Conservation (phyloP, 805 yeast species). For the Yarrowia sp. region DNA sequence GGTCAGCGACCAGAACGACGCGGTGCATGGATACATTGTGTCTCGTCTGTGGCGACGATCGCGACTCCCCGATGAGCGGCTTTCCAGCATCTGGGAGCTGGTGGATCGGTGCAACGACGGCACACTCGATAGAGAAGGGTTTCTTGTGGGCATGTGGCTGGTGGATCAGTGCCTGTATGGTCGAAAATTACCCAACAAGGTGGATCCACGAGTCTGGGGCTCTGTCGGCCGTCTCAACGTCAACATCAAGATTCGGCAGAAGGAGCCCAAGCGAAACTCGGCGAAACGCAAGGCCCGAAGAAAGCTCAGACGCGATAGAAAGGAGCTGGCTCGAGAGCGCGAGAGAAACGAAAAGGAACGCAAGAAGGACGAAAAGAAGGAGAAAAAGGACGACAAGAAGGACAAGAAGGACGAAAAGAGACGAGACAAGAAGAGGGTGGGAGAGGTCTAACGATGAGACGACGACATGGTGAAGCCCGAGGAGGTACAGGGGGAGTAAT, state of each 20-base stretch:
- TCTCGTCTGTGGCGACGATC: slow-evolving; percentile 80
- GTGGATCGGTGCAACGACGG: slow-evolving; percentile 62
- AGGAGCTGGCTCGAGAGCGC: not conserved
- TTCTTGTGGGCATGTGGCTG: slow-evolving; percentile 96
- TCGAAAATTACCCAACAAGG: slow-evolving; percentile 71
- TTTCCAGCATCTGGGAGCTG: slow-evolving; percentile 65
- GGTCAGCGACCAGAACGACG: slow-evolving; percentile 39
- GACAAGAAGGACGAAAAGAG: slow-evolving; percentile 11
- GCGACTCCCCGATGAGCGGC: slow-evolving; percentile 58
- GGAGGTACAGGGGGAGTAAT: not conserved
- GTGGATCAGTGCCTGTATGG: slow-evolving; percentile 96
- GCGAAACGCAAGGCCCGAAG: slow-evolving; percentile 16
- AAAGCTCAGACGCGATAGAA: slow-evolving; percentile 9
- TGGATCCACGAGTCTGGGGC: slow-evolving; percentile 74
- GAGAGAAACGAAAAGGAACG: slow-evolving; percentile 8
- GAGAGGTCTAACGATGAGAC: not conserved
- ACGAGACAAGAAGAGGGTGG: slow-evolving; percentile 22
- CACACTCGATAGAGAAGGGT: slow-evolving; percentile 72
- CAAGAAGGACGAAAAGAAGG: slow-evolving; percentile 23
- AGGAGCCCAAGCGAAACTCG: slow-evolving; percentile 30
- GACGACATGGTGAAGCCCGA: not conserved
- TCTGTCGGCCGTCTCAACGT: slow-evolving; percentile 55
- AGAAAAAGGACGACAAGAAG: slow-evolving; percentile 10
- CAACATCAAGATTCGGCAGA: slow-evolving; percentile 38
- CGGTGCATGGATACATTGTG: slow-evolving; percentile 62